These are phyloP conservation scores for Thinopyrum elongatum DNA, from an alignment of 176 grass and related monocot species.

Conservation along the genomic window DNA sequence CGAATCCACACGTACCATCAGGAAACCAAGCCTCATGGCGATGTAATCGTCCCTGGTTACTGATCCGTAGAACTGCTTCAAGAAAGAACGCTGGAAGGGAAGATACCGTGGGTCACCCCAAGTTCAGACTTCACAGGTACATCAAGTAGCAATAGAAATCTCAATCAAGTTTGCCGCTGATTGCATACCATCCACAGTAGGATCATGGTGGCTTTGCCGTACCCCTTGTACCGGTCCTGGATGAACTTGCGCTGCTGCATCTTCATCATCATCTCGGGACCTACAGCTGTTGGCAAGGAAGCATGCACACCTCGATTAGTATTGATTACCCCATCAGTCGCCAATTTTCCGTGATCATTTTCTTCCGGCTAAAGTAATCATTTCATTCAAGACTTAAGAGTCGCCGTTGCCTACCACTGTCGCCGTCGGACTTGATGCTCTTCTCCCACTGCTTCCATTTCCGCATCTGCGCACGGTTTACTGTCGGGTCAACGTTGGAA, in stretches of 20 bases:
- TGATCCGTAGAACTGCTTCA: constrained; percentile 88
- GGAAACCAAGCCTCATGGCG: constrained; percentile 76
- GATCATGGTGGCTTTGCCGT: background rate
- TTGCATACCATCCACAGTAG: constrained; percentile 32
- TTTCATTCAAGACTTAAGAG: no score
- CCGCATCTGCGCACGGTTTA: constrained; percentile 41
- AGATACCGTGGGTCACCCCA: background rate
- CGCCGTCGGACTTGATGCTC: constrained; percentile 28
- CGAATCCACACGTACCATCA: constrained; percentile 42
- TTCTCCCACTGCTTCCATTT: constrained; percentile 68
- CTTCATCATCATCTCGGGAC: constrained; percentile 36
- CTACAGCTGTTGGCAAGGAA: background rate
- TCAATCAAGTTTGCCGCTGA: background rate
- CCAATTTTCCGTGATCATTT: no score
- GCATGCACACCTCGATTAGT: no score
- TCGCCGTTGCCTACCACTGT: background rate
- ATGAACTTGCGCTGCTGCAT: constrained; percentile 42
- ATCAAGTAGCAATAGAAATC: background rate
- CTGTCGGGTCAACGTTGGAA: background rate
- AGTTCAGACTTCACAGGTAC: background rate
- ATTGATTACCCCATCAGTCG: no score
- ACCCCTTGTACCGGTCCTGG: constrained; percentile 43
- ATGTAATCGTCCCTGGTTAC: constrained; percentile 63
- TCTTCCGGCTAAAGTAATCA: no score
- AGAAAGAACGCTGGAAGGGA: constrained; percentile 66